A percentile compares a stretch with the other conserved stretches of the same genome.
phyloP scores from a whole-genome alignment of 164 flowering plant species.

The Euptelea pleiosperma region DNA sequence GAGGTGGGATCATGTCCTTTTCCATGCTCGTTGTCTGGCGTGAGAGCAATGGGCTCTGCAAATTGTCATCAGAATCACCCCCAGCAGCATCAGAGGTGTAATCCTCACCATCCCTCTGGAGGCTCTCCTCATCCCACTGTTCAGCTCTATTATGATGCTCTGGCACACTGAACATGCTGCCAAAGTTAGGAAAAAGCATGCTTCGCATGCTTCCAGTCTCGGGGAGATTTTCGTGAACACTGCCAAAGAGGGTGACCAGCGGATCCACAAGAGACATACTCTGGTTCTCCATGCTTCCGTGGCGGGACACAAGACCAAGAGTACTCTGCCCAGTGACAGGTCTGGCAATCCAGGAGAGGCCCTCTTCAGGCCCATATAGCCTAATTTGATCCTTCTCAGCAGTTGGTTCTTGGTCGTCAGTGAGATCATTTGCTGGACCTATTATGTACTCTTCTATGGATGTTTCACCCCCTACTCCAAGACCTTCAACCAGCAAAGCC shows the following conservation, averaged over 20 bases:
- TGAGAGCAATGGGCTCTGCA: slow-evolving; percentile 50
- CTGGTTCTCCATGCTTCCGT: slow-evolving; percentile 64
- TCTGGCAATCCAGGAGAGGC: slow-evolving; percentile 86
- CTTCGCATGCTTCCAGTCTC: slow-evolving; percentile 59
- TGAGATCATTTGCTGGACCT: slow-evolving; percentile 63
- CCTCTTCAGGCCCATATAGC: slow-evolving; percentile 75
- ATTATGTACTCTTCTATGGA: slow-evolving; percentile 83
- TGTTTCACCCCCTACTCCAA: slow-evolving; percentile 81
- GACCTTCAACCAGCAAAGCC: slow-evolving; percentile 95
- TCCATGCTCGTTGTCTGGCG: slow-evolving; percentile 47
- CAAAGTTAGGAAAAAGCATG: slow-evolving; percentile 51
- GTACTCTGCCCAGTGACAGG: slow-evolving; percentile 73
- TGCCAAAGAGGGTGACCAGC: slow-evolving; percentile 81
- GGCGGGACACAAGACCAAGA: slow-evolving; percentile 67
- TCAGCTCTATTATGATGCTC: slow-evolving; percentile 34
- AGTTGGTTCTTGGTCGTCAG: slow-evolving; percentile 44
- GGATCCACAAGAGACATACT: slow-evolving; percentile 75
- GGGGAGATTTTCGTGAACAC: slow-evolving; percentile 85
- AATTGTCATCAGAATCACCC: slow-evolving; percentile 43
- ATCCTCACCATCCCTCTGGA: slow-evolving; percentile 39
- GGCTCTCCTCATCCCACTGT: slow-evolving; percentile 59
- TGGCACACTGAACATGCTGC: slow-evolving; percentile 51
- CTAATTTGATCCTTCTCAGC: slow-evolving; percentile 50
- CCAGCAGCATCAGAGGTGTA: slow-evolving; percentile 36
- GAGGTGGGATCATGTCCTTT: slow-evolving; percentile 39